These are phyloP conservation scores for Posidonia australis DNA, from an alignment of 106 monocot species.

Conservation along the genomic window DNA sequence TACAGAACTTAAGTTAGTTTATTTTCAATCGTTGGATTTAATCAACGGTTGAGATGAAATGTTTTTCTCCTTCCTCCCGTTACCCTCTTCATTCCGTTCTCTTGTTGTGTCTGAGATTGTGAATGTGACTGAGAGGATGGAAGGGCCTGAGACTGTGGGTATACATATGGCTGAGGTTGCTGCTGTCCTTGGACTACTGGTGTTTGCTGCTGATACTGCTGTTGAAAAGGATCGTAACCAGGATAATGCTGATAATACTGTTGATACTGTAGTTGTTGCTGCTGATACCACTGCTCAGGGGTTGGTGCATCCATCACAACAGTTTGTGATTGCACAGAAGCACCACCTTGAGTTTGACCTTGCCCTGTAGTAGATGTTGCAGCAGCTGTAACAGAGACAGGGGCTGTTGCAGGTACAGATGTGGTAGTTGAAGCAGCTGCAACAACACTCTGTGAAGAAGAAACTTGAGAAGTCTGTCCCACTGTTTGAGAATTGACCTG, in stretches of 20 bases:
- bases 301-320: constrained; percentile 11
- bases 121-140: constrained; percentile 11
- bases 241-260: constrained; percentile 96
- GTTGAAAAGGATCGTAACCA: constrained; percentile 76
- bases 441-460: constrained; percentile 9
- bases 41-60: too few species aligned
- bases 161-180: constrained; percentile 17
- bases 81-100: too few species aligned
- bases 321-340: constrained; percentile 10
- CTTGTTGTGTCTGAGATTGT: constrained; percentile 13
- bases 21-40: too few species aligned
- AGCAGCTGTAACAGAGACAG: constrained; percentile 10
- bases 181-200: constrained; percentile 21
- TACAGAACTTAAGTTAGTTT: too few species aligned
- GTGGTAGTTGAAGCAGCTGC: constrained; percentile 9
- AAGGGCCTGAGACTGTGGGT: constrained; percentile 16
- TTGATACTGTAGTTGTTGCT: constrained; percentile 74
- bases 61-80: too few species aligned
- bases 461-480: constrained; percentile 18
- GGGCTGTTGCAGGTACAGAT: too few species aligned
- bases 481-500: constrained; percentile 16
- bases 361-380: constrained; percentile 5
- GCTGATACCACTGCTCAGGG: constrained; percentile 81
- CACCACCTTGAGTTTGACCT: constrained; percentile 21
- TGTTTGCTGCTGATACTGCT: constrained; percentile 57